phyloP scores from a whole-genome alignment of 768 basidiomycete genomes.

The Chalciporus piperatus region DNA sequence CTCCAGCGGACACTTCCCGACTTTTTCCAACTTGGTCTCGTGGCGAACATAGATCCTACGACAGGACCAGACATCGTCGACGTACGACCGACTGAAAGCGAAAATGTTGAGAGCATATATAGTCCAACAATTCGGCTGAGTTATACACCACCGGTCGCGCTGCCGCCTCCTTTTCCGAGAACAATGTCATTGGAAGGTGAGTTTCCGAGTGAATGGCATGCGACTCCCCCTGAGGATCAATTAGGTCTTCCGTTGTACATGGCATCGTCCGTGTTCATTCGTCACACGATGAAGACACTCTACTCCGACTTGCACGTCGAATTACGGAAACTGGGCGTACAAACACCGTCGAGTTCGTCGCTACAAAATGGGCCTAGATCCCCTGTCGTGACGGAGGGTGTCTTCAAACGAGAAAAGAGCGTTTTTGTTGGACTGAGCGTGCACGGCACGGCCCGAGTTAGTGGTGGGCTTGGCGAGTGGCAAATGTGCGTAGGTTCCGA shows the following conservation, averaged over 20 bases:
- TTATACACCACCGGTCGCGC: conserved; percentile 65
- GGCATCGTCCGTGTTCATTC: conserved; percentile 64
- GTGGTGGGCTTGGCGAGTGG: conserved; percentile 64
- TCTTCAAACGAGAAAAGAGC: conserved; percentile 50
- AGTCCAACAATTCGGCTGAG: conserved; percentile 58
- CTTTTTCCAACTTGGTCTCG: conserved; percentile 68
- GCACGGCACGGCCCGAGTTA: conserved; percentile 59
- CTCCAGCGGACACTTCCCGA: conserved; percentile 67
- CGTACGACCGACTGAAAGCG: conserved; percentile 26
- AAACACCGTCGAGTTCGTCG: conserved; percentile 8
- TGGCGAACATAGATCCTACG: conserved; percentile 50
- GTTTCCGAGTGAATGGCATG: conserved; percentile 3
- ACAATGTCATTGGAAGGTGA: conserved; percentile 71
- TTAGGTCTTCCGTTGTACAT: conserved; percentile 71
- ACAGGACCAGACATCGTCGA: conserved; percentile 34
- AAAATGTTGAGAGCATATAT: conserved; percentile 49
- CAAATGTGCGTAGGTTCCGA: conserved; percentile 50
- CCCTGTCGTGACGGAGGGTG: neutral
- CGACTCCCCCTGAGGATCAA: conserved; percentile 2
- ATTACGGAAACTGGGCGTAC: conserved; percentile 46
- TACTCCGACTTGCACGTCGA: conserved; percentile 64
- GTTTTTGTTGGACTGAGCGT: conserved; percentile 55
- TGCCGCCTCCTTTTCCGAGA: conserved; percentile 69
- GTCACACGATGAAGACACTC: conserved; percentile 72
- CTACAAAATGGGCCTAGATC: neutral